Base-by-base conservation (phyloP, 1,139 yeast species). In the Yamadazyma membranifaciens region DNA sequence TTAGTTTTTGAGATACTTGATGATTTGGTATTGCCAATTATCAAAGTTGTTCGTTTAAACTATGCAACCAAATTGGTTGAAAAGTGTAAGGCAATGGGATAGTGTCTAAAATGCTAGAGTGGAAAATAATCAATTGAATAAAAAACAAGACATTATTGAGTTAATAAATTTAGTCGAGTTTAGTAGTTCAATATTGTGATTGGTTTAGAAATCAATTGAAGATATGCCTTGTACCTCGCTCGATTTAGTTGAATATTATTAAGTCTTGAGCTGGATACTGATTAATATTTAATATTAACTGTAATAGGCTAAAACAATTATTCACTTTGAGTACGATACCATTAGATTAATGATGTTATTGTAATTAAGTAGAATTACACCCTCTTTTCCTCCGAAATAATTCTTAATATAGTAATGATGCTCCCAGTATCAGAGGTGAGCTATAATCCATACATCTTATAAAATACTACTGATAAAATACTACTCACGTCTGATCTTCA, bases 241-340 rank as follows among this genome's bases (percentile, higher is more conserved):
- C 86, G 83, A 37, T 38, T 37, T 44, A 34, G 20, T 33, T 13
- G 9, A 12, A 15, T 11, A 15, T 35, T 31, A 25, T 36, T 33
- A 36, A 55, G 62, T 72, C 80, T 80, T 79, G 86, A 80, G 80
- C 80, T 75, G 80, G 80, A 74, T 75, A 36, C 43, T 31, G 22
- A 29, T 20, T 20, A 20, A 20, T 20, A 20, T 20, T 20, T 20
- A 20, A 20, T 20, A 20, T 20, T 20, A 20, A 31, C 36, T 43
- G 68, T 62, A 81, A 77, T 60, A 75, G 89, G 89, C 86, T 57
- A 82, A 44, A 83, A 46, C 42, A 60, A 79, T 25, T 49, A 59
- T 71, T 79, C 65, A 61, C 69, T 80, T 83, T 83, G 91, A 83
- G 89, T 83, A 76, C 91, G 87, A 71, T 76, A 68, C 62, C 80